These are phyloP conservation scores for Cyberlindnera galapagoensis DNA, from an alignment of 805 yeast genomes.

Conservation along the genomic window DNA sequence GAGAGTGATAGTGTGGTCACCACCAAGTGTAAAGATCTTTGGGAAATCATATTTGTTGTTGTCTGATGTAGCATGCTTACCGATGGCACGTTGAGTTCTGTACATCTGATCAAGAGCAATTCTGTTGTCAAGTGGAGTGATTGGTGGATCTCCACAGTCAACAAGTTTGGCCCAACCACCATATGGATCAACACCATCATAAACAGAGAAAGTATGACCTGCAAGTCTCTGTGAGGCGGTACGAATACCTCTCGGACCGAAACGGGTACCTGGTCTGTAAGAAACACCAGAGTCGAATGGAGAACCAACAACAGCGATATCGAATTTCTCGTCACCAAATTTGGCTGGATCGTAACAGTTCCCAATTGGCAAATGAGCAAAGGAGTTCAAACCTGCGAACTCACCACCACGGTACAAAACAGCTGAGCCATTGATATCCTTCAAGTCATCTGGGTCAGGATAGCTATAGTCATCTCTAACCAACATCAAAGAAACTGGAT, in stretches of 20 bases:
- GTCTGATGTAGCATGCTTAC: conserved; percentile 28
- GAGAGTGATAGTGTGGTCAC: conserved; percentile 48
- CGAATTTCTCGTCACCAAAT: conserved; percentile 22
- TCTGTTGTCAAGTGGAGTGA: conserved; percentile 58
- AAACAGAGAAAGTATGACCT: conserved; percentile 33
- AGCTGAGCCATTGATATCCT: conserved; percentile 34
- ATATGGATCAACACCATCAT: conserved; percentile 54
- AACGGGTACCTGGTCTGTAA: conserved; percentile 46
- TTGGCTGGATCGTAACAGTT: conserved; percentile 39
- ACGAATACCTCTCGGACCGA: conserved; percentile 45
- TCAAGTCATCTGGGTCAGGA: conserved; percentile 32
- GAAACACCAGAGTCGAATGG: conserved; percentile 50
- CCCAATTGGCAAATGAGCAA: conserved; percentile 41
- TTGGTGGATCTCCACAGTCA: conserved; percentile 60
- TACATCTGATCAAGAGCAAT: conserved; percentile 55
- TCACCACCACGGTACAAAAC: conserved; percentile 34
- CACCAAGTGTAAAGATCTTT: conserved; percentile 44
- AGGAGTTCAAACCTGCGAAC: conserved; percentile 50
- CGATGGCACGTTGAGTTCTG: conserved; percentile 41
- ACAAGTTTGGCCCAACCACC: conserved; percentile 41
- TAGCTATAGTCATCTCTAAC: conserved; percentile 28
- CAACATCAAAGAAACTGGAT: conserved; percentile 25
- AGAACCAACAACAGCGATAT: conserved; percentile 45
- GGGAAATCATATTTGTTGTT: conserved; percentile 26
- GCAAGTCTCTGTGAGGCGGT: conserved; percentile 40